Evolutionary conservation across 2,329 filamentous ascomycete genomes (phyloP).

Genomic region (Penicillium sp.): DNA sequence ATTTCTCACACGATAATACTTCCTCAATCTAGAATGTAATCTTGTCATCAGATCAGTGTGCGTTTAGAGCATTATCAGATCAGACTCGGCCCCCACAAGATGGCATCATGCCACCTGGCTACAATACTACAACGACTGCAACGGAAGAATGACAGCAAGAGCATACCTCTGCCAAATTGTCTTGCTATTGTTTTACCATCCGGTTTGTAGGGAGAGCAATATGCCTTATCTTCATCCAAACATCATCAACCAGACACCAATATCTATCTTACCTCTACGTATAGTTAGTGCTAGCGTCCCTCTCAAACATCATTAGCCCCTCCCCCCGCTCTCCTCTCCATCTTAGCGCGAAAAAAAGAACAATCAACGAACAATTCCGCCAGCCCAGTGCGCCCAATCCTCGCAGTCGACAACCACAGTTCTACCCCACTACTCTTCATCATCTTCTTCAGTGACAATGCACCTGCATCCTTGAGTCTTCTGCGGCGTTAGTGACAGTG

Average conservation of each 20-base stretch:
- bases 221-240: neutral
- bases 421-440: neutral
- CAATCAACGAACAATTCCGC: neutral
- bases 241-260: neutral
- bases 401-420: neutral
- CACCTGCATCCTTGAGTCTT: neutral
- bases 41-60: neutral
- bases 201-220: neutral
- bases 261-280: neutral
- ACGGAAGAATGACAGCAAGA: neutral
- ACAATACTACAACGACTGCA: neutral
- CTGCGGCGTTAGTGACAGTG: neutral
- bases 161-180: neutral
- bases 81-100: neutral
- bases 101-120: neutral
- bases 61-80: too few species aligned
- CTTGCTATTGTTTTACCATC: neutral
- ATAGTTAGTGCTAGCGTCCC: conserved; percentile 9
- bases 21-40: neutral
- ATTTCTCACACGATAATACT: neutral
- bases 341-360: conserved; percentile 20
- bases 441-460: neutral
- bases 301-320: conserved; percentile 18
- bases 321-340: conserved; percentile 19
- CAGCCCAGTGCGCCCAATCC: neutral